phyloP scores from a whole-genome alignment of 257 asterid genomes.

The Gentiana dahurica region DNA sequence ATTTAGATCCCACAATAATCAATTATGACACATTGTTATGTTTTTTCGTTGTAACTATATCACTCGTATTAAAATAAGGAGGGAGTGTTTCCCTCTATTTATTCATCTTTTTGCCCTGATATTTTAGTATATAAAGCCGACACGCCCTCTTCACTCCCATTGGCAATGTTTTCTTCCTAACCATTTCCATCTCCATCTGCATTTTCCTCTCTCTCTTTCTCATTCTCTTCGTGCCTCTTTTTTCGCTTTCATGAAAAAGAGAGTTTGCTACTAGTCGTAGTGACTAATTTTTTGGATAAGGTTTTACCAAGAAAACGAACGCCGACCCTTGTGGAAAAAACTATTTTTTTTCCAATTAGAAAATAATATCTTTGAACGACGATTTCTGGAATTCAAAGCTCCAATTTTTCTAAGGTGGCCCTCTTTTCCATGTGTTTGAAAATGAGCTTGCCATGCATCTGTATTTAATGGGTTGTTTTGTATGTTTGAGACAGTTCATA shows the following conservation, averaged over 20 bases:
- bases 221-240: slow-evolving; percentile 7
- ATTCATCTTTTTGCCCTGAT: slow-evolving; percentile 14
- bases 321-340: slow-evolving; percentile 8
- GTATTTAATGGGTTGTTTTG: background rate
- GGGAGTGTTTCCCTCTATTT: slow-evolving; percentile 1
- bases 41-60: too few relatives aligned
- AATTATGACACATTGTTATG: too few relatives aligned
- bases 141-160: slow-evolving; percentile 25
- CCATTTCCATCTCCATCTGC: slow-evolving; percentile 7
- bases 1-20: too few relatives aligned
- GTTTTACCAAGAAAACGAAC: slow-evolving; percentile 2
- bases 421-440: background rate
- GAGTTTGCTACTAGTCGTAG: background rate
- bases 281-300: slow-evolving; percentile 12
- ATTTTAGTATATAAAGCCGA: slow-evolving; percentile 51
- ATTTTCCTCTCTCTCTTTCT: slow-evolving; percentile 7
- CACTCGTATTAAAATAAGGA: too few relatives aligned
- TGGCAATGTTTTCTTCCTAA: slow-evolving; percentile 3
- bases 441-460: background rate
- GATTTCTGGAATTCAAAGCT: slow-evolving; percentile 1
- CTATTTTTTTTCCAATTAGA: slow-evolving; percentile 16
- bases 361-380: background rate
- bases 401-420: background rate
- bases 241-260: slow-evolving; percentile 1
- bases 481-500: background rate